Base-by-base conservation (phyloP, 805 yeast genomes). In the Blastobotrys parvus region DNA sequence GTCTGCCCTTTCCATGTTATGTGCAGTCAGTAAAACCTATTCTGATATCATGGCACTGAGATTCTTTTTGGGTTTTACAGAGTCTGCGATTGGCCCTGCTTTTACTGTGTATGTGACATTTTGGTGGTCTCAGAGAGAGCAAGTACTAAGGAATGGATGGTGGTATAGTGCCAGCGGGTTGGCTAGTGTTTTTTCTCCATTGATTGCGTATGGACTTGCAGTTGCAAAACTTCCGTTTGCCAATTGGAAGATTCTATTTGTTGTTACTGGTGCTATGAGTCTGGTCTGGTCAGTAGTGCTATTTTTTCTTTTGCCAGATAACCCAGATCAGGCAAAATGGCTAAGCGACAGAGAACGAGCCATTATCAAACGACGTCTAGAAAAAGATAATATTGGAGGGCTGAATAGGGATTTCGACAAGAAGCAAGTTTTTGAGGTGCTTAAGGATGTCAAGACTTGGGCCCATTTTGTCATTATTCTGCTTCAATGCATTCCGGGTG, bases 261-360 rank as follows among this genome's bases (percentile, higher is more conserved):
- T 71, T 45, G 62, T 73, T 51, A 77, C 72, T 50, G 77, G 77
- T 35, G 60, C 66, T 3, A 52, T 75, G 38, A 75, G 83, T 4
- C 59, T 77, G 3, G n/a, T 56, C 7, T 45, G 51, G 51, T 35
- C 68, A 1, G 23, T 65, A 2, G 38, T 61, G 4, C 55, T 69
- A 2, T 52, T 59, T 39, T 63, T 66, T 46, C 36, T 67, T 15
- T 75, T 74, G 52, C 82, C 82, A 31, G 67, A 70, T 45, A 72
- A 75, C 54, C 82, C 82, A 15, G 58, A 76, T 0, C 67, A 63
- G 46, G 75, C 76, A 11, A 63, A 58, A 43, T 70, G 71, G 47
- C 61, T 78, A 35, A 48, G 68, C 4, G 59, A 54, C 2, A 64
- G 71, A 35, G 82, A 78, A 55, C 76, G 69, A 53, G 65, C 72